phyloP scores from a whole-genome alignment of 2,329 filamentous ascomycete genomes.

The Aspergillus costaricaensis region DNA sequence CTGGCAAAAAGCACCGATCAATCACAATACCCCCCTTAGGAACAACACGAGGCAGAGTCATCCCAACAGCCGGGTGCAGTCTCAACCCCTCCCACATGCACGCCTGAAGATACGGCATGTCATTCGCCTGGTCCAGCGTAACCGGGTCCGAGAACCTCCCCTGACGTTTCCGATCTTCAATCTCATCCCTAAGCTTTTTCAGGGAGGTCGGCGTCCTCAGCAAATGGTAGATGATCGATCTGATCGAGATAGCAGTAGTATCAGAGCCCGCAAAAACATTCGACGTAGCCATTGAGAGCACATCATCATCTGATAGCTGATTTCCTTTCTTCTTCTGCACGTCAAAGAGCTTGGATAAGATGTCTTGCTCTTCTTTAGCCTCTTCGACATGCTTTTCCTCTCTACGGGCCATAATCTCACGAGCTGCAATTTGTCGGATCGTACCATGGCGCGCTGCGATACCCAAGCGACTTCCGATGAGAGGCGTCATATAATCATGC shows the following conservation, averaged over 20 bases:
- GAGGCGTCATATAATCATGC: background rate
- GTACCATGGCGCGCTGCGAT: background rate
- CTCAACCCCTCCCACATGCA: constrained; percentile 39
- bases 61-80: constrained; percentile 31
- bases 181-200: constrained; percentile 3
- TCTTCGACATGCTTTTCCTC: background rate
- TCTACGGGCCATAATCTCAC: background rate
- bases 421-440: background rate
- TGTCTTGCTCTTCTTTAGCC: background rate
- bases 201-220: constrained; percentile 19
- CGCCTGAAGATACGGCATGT: constrained; percentile 33
- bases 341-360: background rate
- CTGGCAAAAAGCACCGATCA: constrained; percentile 23
- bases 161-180: constrained; percentile 1
- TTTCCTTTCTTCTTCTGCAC: constrained; percentile 5
- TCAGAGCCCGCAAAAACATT: constrained; percentile 39
- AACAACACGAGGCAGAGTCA: constrained; percentile 27
- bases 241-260: constrained; percentile 35
- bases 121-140: constrained; percentile 24
- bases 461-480: background rate
- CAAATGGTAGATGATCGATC: constrained; percentile 37
- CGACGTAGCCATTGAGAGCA: constrained; percentile 30
- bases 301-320: constrained; percentile 31
- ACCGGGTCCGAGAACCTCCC: constrained; percentile 12
- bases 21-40: constrained; percentile 31